Conservation (phyloP, 352 stramenopile genomes). For the Globisporangium camurandrum region DNA sequence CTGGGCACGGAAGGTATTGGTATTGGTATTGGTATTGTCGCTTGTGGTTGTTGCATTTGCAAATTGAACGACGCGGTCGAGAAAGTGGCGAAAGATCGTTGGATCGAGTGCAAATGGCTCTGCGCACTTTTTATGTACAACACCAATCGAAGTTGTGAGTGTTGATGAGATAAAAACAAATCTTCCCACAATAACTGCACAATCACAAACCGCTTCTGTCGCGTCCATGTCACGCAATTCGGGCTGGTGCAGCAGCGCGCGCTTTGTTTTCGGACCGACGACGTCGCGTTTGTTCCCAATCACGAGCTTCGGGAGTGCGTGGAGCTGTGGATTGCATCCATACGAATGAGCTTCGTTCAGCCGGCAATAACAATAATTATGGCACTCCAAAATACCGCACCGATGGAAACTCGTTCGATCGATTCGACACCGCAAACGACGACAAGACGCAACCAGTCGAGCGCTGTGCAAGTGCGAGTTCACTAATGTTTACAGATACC, state of each 20-base stretch:
- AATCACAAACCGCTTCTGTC: slow-evolving; percentile 53
- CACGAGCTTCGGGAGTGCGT: slow-evolving; percentile 59
- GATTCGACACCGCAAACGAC: slow-evolving; percentile 11
- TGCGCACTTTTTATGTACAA: slow-evolving; percentile 29
- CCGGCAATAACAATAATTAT: too few relatives aligned
- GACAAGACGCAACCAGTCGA: slow-evolving; percentile 51
- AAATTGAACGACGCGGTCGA: slow-evolving; percentile 56
- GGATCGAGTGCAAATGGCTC: slow-evolving; percentile 46
- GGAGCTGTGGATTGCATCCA: slow-evolving; percentile 16
- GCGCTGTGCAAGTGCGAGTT: slow-evolving; percentile 39
- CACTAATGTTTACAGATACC: slow-evolving; percentile 9
- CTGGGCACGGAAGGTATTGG: neutral
- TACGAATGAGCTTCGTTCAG: neutral
- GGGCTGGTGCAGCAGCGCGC: slow-evolving; percentile 14
- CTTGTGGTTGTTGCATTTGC: slow-evolving; percentile 21
- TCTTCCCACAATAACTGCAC: too few relatives aligned
- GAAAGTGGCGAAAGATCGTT: slow-evolving; percentile 44
- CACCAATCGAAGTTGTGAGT: slow-evolving; percentile 1
- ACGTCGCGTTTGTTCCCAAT: slow-evolving; percentile 79
- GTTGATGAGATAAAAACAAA: neutral
- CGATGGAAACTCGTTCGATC: slow-evolving; percentile 26
- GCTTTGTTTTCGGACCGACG: slow-evolving; percentile 22
- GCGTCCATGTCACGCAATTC: slow-evolving; percentile 46
- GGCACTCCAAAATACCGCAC: slow-evolving; percentile 10
- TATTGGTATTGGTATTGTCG: slow-evolving; percentile 11